Evolutionary conservation across 2,329 filamentous ascomycete species (phyloP), one percentile per base, ranked within the genome.

Genomic region (Endoconidiophora polonica): DNA sequence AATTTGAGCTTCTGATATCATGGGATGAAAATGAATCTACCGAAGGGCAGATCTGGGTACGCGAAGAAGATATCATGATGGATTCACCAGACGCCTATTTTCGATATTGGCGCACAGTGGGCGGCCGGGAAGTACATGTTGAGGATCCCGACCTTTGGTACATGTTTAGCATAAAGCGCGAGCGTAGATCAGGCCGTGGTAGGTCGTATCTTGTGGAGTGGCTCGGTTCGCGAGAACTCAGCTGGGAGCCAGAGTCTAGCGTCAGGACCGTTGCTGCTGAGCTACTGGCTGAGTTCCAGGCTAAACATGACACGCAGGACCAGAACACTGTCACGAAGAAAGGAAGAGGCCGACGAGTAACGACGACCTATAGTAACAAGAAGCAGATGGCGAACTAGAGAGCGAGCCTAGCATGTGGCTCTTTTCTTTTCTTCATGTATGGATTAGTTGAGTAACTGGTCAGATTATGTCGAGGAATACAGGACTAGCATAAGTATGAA

Each of bases 111-210:
- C n/a, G 20, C 3, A 43, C 20, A 18, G 48, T 53, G 24, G 42
- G 42, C 22, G 52, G 52, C 4, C 52, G 52, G 3, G 39, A 53
- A 39, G 47, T 22, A 9, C 44, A 50, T 22, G 47, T 53, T 16
- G 52, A 46, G 6, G 43, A 53, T 37, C 52, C 52, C 3, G 39
- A 50, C 16, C 20, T 53, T 26, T 53, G 52, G 52, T 53, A 46
- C 16, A 53, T 53, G 52, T 53, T 53, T 23, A 44, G 43, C 2
- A 46, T 53, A 14, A 38, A 49, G 16, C 44, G 52, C n/a, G 43
- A 46, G 16, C 43, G 47, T 20, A 45, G 29, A 26, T 23, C 39
- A 5, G 48, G 48, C 6, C 47, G 46, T 5, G 26, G 41, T 33
- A 29, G 29, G 20, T 38, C 29, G 5, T 53, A 47, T 23, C 36